Conservation (phyloP, 495 filamentous ascomycete species). For the Antarctomyces pellizariae region DNA sequence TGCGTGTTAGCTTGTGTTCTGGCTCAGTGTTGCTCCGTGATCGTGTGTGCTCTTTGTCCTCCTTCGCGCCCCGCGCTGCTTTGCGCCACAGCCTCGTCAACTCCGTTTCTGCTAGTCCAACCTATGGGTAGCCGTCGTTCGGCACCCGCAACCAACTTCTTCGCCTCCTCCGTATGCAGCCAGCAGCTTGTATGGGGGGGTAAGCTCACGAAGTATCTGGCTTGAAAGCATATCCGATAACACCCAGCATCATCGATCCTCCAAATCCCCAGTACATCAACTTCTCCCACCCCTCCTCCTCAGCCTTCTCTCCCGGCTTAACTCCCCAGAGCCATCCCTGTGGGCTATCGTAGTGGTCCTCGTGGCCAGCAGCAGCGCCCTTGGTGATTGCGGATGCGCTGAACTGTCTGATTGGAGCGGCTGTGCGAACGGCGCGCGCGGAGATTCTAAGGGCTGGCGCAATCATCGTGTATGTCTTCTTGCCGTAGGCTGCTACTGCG, state of each 20-base stretch:
- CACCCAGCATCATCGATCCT: slow-evolving; percentile 51
- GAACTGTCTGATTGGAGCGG: no score
- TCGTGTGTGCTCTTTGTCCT: neutral
- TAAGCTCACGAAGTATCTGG: slow-evolving; percentile 85
- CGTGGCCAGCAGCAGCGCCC: no score
- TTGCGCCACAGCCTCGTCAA: no score
- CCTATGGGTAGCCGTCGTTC: neutral
- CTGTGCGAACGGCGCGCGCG: no score
- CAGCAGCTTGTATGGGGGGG: no score
- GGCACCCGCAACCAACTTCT: neutral
- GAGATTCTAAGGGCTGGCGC: no score
- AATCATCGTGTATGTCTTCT: no score
- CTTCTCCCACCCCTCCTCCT: slow-evolving; percentile 90
- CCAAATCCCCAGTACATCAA: slow-evolving; percentile 76
- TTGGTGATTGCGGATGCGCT: no score
- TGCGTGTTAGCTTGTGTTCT: neutral
- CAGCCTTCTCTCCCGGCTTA: slow-evolving; percentile 78
- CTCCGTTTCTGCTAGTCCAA: neutral
- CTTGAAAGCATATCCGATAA: slow-evolving; percentile 83
- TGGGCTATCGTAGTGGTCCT: slow-evolving; percentile 71
- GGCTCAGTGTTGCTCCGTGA: neutral
- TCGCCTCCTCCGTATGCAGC: no score
- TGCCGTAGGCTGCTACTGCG: neutral
- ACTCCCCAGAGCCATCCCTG: slow-evolving; percentile 78
- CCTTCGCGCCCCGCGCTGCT: no score